Evolutionary conservation across 805 yeast genomes (phyloP).

Genomic region (Myxozyma melibiosi): DNA sequence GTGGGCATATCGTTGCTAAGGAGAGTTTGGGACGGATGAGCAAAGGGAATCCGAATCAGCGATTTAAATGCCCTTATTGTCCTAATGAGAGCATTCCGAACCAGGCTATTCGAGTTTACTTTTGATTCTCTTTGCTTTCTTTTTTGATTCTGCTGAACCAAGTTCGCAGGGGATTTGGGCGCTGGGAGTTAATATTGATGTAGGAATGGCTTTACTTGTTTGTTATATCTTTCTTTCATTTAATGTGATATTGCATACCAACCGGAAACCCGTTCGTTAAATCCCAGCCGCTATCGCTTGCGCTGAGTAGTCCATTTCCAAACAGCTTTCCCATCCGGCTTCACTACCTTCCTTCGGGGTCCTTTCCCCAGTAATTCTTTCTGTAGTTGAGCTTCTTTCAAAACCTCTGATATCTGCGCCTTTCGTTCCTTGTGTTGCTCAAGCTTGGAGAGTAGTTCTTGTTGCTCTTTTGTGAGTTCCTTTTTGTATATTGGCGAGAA

Average conservation of each 20-base stretch:
- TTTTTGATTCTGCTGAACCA: neutral
- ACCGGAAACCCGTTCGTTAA: neutral
- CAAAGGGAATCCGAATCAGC: slow-evolving; percentile 45
- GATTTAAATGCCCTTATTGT: slow-evolving; percentile 74
- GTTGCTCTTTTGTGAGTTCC: slow-evolving; percentile 36
- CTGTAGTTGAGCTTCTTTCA: slow-evolving; percentile 72
- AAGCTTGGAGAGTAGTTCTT: slow-evolving; percentile 10
- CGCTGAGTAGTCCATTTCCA: slow-evolving; percentile 80
- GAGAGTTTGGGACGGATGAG: slow-evolving; percentile 55
- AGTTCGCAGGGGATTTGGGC: neutral
- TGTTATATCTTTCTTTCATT: neutral
- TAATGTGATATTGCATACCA: neutral
- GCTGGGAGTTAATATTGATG: slow-evolving; percentile 5
- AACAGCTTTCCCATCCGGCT: slow-evolving; percentile 63
- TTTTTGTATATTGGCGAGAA: neutral
- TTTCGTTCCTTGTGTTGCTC: slow-evolving; percentile 36
- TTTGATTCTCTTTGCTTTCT: slow-evolving; percentile 37
- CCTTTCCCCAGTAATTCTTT: slow-evolving; percentile 91
- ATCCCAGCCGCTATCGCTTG: slow-evolving; percentile 34
- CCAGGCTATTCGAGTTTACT: slow-evolving; percentile 51
- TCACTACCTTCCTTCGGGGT: slow-evolving; percentile 72
- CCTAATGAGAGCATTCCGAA: slow-evolving; percentile 52
- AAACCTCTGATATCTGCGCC: slow-evolving; percentile 62
- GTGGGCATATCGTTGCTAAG: slow-evolving; percentile 64
- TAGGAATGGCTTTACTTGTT: neutral